Evolutionary conservation across 495 filamentous ascomycete genomes (phyloP), one percentile per base, ranked within the genome.

Genomic region (Alectoria sarmentosa): DNA sequence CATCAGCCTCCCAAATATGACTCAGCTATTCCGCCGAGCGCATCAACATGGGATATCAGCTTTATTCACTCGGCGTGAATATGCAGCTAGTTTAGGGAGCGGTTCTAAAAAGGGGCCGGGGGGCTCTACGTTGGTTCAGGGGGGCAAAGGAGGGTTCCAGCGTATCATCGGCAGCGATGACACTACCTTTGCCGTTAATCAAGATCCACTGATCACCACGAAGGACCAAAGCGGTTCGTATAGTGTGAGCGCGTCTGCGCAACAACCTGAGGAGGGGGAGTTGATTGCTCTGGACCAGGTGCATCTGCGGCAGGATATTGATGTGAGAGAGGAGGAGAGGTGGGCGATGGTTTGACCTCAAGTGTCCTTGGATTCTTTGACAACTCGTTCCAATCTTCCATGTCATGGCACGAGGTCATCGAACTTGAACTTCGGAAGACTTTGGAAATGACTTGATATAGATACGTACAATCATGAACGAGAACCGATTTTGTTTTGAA

Each of bases 1-100:
- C 32, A 61, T 61, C n/a, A 49, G 60, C 42, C 32, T 48, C 41
- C 60, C 60, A 36, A 52, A 61, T 36, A 61, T 61, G 11, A 36
- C 32, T 44, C 26, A 61, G 38, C 30, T 61, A n/a, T 11, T 36
- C 32, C 14, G 34, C 32, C 60, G 60, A 1, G 60, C 28, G 2
- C 60, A 46, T 49, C 7, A 44, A 28, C 28, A 61, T 32, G 60
- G 60, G 11, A 3, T 49, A 14, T 48, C 39, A 26, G 38, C 60
- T 23, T 32, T 61, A n/a, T 61, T 52, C 42, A 61, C 41, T 10
- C 42, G 42, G 17, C 42, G 41, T 4, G 60, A 61, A 34, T 52
- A 61, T 42, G 13, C 7, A 15, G 32, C 37, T 36, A 6, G 9
- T 13, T 15, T 2, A 1, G 13, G 48, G 11, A 15, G 11, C 26